A percentile compares a stretch with the other conserved stretches of the same genome.
These are phyloP conservation scores for Apiospora saccharicola DNA, from an alignment of 2,329 filamentous ascomycete species.

Conservation along the genomic window DNA sequence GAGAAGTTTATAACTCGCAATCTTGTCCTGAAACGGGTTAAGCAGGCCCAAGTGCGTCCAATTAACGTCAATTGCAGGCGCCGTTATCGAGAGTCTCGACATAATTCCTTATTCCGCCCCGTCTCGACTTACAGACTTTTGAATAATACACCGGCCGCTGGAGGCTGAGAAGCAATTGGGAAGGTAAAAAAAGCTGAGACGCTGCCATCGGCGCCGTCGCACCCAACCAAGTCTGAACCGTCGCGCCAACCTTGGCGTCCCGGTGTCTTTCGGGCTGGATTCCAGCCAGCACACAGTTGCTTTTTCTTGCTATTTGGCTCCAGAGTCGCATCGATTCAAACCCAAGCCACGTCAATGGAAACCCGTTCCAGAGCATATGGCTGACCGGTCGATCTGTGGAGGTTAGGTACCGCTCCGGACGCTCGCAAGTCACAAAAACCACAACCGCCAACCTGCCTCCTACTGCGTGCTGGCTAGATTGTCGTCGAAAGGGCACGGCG, in stretches of 20 bases:
- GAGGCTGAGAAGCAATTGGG: neutral
- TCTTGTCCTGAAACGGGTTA: neutral
- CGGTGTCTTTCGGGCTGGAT: neutral
- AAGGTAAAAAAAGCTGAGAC: conserved; percentile 16
- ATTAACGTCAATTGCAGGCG: neutral
- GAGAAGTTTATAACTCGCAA: conserved; percentile 19
- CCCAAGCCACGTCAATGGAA: conserved; percentile 14
- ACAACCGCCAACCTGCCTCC: neutral
- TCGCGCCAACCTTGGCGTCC: conserved; percentile 9
- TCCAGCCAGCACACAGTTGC: neutral
- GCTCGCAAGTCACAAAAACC: neutral
- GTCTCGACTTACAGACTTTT: neutral
- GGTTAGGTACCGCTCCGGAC: neutral
- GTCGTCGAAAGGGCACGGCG: neutral
- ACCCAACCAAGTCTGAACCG: conserved; percentile 12
- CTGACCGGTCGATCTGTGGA: neutral
- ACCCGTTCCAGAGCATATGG: conserved; percentile 13
- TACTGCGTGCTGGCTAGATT: neutral
- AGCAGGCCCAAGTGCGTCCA: neutral
- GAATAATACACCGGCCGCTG: neutral
- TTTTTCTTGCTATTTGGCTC: conserved; percentile 4
- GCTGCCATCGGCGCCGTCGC: conserved; percentile 22
- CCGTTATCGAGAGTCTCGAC: conserved; percentile 14
- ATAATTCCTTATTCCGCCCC: conserved; percentile 4
- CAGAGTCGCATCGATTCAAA: conserved; percentile 11